Percentiles rank a stretch among this genome's conserved stretches.
Evolutionary conservation across 2,329 filamentous ascomycete genomes (phyloP).

Genomic region (Cercospora nicotianae): DNA sequence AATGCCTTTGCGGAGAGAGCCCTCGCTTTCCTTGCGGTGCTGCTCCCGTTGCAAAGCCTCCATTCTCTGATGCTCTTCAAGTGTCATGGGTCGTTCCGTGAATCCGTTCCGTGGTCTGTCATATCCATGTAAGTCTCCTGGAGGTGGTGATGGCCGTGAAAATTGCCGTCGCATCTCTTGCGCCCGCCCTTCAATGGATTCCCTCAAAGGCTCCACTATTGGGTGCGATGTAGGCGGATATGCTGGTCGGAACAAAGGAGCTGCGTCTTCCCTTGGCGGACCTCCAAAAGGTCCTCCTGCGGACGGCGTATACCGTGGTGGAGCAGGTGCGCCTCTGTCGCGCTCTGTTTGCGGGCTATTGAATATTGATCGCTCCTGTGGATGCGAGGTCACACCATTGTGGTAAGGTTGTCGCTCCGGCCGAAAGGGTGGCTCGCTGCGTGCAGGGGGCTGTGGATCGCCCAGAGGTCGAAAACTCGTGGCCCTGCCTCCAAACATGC

Average conservation of each 20-base stretch:
- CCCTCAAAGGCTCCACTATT: slow-evolving; percentile 31
- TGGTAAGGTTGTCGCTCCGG: slow-evolving; percentile 29
- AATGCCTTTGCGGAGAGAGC: slow-evolving; percentile 58
- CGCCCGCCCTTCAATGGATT: slow-evolving; percentile 34
- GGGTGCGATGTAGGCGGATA: slow-evolving; percentile 31
- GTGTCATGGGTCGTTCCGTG: slow-evolving; percentile 41
- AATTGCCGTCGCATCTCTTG: slow-evolving; percentile 33
- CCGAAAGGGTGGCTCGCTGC: slow-evolving; percentile 25
- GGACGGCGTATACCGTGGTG: slow-evolving; percentile 25
- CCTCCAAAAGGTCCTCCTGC: slow-evolving; percentile 28
- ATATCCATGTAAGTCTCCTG: slow-evolving; percentile 25
- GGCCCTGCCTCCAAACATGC: slow-evolving; percentile 26
- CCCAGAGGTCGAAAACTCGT: slow-evolving; percentile 31
- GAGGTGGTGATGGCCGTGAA: slow-evolving; percentile 32
- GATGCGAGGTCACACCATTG: slow-evolving; percentile 33
- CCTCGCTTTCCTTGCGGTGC: slow-evolving; percentile 43
- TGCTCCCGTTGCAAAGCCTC: slow-evolving; percentile 53
- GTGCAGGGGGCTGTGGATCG: slow-evolving; percentile 26
- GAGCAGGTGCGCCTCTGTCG: slow-evolving; percentile 25
- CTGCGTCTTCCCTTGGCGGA: slow-evolving; percentile 36
- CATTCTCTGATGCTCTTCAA: slow-evolving; percentile 43
- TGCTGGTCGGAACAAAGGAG: slow-evolving; percentile 34
- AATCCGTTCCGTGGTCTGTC: slow-evolving; percentile 31
- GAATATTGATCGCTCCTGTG: slow-evolving; percentile 28
- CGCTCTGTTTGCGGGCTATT: slow-evolving; percentile 35